Evolutionary conservation across 371 early-diverging fungal genomes (phyloP), one percentile per base, ranked within the genome.

Genomic region (Neoconidiobolus thromboides): DNA sequence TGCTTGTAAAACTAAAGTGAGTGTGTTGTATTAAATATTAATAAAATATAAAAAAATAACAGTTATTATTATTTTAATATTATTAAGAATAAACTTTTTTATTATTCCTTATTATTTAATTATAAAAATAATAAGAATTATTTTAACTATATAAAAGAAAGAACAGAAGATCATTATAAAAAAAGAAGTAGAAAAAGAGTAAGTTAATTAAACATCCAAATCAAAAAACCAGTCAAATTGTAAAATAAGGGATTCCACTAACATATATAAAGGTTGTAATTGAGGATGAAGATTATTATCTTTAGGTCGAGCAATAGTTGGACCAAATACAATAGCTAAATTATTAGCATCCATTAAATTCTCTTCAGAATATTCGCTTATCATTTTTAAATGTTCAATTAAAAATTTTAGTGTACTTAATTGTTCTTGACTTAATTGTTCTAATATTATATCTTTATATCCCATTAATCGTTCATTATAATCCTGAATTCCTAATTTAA

Each of bases 271-370:
- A 10, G 50, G 36, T 43, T 59, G 40, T 4, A 49, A 42, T 9
- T 64, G 26, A 42, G 52, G 47, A 26, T 65, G 51, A 12, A 60
- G 41, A 7, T 44, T 26, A 2, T 15, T 41, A 6, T 60, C 58
- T 14, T 39, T 14, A 2, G 64, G 57, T n/a, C 62, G 41, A n/a
- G 62, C 38, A 6, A 66, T 42, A 40, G 54, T 66, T 3, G 66
- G 66, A 3, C 76, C 81, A 65, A 81, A 79, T 1, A 81, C 81
- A 55, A 79, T 81, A 1, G 81, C 81, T 15, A 81, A 63, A 62
- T 81, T 81, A 3, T 64, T 46, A 50, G 73, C 64, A 51, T 81
- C 79, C 81, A 81, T 81, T 63, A 79, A 79, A 64, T 78, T 81
- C 12, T 64, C 63, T 2, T 72, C 75, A 38, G 67, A 53, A 3